Evolutionary conservation across 352 stramenopile species (phyloP).

Genomic region (Salisapilia sapeloensis): DNA sequence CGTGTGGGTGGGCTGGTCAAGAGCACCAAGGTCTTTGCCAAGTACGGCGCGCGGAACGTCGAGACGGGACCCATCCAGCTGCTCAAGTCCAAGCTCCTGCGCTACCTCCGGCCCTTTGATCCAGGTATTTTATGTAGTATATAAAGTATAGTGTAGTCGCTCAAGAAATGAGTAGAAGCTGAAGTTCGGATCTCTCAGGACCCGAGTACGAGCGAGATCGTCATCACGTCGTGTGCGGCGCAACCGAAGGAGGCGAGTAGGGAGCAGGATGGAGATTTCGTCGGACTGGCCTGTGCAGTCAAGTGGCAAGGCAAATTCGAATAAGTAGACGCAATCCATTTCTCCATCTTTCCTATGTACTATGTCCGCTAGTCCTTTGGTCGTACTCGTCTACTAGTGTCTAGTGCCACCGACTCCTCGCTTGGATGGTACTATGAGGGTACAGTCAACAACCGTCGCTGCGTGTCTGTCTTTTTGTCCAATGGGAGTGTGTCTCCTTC

Average conservation of each 20-base stretch:
- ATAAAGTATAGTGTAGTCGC: neutral
- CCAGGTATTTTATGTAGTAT: constrained; percentile 14
- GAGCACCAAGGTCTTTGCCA: constrained; percentile 59
- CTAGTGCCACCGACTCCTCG: too few relatives aligned
- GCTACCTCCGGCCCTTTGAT: constrained; percentile 61
- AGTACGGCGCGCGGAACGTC: constrained; percentile 70
- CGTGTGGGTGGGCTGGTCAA: constrained; percentile 24
- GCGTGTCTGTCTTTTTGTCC: too few relatives aligned
- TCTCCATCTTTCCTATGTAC: too few relatives aligned
- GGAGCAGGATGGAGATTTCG: constrained; percentile 5
- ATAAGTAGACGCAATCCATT: too few relatives aligned
- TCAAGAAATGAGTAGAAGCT: constrained; percentile 11
- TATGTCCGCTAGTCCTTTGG: too few relatives aligned
- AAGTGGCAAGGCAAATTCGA: constrained; percentile 57
- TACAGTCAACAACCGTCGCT: too few relatives aligned
- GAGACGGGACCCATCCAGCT: constrained; percentile 61
- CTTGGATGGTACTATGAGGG: too few relatives aligned
- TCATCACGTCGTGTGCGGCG: constrained; percentile 36
- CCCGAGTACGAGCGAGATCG: constrained; percentile 15
- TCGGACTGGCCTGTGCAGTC: constrained; percentile 25
- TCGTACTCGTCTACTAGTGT: too few relatives aligned
- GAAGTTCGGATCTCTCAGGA: constrained; percentile 48
- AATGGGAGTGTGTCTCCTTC: too few relatives aligned
- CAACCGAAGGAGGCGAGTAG: constrained; percentile 3
- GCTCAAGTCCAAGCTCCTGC: constrained; percentile 66